These are phyloP conservation scores for Ensete ventricosum DNA, from an alignment of 176 grass and related monocot genomes.

Conservation along the genomic window DNA sequence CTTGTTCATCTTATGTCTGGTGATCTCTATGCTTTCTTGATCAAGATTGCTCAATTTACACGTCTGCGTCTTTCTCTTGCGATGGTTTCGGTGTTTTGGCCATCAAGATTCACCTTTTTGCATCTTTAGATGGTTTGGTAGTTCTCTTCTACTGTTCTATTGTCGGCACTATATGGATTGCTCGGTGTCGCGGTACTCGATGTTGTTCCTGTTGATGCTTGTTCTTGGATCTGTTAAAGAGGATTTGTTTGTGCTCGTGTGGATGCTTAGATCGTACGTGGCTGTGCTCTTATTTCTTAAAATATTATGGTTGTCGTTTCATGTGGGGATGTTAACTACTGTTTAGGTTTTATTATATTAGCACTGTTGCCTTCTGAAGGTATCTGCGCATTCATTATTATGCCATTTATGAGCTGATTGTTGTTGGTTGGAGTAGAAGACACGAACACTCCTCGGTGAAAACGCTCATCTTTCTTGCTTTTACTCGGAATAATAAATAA, in stretches of 20 bases:
- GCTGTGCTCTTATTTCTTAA: background rate
- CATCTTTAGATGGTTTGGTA: background rate
- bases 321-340: background rate
- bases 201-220: background rate
- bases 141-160: constrained; percentile 11
- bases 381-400: background rate
- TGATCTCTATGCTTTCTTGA: too few relatives aligned
- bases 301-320: background rate
- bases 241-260: too few relatives aligned
- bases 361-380: background rate
- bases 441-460: background rate
- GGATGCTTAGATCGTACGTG: background rate
- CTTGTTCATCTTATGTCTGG: constrained; percentile 13
- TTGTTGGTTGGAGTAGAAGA: background rate
- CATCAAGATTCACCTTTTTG: background rate
- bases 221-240: background rate
- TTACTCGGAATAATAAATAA: background rate
- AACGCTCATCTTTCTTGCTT: background rate
- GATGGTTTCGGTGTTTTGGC: too few relatives aligned
- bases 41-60: too few relatives aligned
- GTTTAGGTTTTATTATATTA: background rate
- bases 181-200: too few relatives aligned
- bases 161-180: constrained; percentile 3
- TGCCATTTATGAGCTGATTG: background rate
- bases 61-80: too few relatives aligned